A percentile compares a stretch with the other conserved stretches of the same genome.
Evolutionary conservation across 192 early-diverging fungal genomes (phyloP).

Genomic region (Phlyctochytrium arcticum): DNA sequence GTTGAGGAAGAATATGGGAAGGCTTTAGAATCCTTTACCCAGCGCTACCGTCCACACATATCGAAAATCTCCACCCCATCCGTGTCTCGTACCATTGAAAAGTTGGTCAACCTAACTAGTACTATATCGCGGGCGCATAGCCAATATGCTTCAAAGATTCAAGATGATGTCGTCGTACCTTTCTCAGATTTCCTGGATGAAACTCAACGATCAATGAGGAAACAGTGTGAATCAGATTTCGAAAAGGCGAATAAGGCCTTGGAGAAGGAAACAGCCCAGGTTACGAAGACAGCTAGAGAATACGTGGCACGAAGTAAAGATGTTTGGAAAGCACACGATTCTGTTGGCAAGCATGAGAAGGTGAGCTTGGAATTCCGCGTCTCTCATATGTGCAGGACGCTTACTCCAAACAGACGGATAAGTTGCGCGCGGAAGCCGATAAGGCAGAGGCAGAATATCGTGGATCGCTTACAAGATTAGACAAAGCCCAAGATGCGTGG

Average conservation of each 20-base stretch:
- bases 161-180: neutral
- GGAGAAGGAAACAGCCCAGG: neutral
- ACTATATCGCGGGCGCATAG: neutral
- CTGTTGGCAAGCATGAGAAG: neutral
- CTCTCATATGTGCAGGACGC: neutral
- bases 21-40: neutral
- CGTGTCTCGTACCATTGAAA: neutral
- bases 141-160: neutral
- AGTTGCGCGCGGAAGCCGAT: neutral
- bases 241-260: neutral
- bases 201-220: neutral
- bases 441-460: neutral
- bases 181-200: neutral
- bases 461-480: neutral
- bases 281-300: neutral
- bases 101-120: neutral
- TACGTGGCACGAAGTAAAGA: neutral
- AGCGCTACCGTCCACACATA: neutral
- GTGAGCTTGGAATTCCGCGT: neutral
- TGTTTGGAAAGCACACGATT: neutral
- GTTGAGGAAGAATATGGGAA: neutral
- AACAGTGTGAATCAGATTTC: neutral
- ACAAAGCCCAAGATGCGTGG: neutral
- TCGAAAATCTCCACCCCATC: neutral
- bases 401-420: neutral